Conservation (phyloP, 129 eudicot species). For the Flaveria ramosissima region DNA sequence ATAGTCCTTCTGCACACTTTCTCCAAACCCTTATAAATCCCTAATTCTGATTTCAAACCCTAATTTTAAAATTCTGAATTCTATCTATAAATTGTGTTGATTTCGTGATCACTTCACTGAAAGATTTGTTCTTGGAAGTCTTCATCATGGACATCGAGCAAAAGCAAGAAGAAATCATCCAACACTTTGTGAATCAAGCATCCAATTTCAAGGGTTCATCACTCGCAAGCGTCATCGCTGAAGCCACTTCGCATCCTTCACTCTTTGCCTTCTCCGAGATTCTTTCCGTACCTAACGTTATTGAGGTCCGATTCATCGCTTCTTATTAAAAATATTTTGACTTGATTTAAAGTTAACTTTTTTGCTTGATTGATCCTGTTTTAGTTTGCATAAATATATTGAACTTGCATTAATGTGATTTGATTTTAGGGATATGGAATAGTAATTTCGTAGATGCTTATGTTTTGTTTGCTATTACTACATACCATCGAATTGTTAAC, state of each 20-base stretch:
- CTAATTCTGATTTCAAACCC: conserved; percentile 10
- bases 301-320: conserved; percentile 16
- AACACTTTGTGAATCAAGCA: conserved; percentile 36
- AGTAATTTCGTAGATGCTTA: too few relatives aligned
- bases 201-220: conserved; percentile 19
- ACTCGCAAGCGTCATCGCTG: conserved; percentile 25
- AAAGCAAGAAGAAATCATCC: conserved; percentile 39
- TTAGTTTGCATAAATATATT: conserved; percentile 9
- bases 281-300: conserved; percentile 30
- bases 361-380: neutral
- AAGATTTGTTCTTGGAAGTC: neutral
- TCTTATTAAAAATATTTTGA: neutral
- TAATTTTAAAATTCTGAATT: conserved; percentile 12
- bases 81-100: conserved; percentile 5
- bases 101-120: neutral
- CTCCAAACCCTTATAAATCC: neutral
- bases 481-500: too few relatives aligned
- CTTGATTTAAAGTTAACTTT: neutral
- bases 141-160: conserved; percentile 37
- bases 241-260: conserved; percentile 41
- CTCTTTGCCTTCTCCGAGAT: conserved; percentile 44
- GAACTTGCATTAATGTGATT: conserved; percentile 7
- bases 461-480: too few relatives aligned
- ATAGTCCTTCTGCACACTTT: conserved; percentile 1
- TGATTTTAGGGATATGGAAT: conserved; percentile 2